Evolutionary conservation across 1,284 basidiomycete species (phyloP), one percentile per base, ranked within the genome.

Genomic region (Papiliotrema laurentii): DNA sequence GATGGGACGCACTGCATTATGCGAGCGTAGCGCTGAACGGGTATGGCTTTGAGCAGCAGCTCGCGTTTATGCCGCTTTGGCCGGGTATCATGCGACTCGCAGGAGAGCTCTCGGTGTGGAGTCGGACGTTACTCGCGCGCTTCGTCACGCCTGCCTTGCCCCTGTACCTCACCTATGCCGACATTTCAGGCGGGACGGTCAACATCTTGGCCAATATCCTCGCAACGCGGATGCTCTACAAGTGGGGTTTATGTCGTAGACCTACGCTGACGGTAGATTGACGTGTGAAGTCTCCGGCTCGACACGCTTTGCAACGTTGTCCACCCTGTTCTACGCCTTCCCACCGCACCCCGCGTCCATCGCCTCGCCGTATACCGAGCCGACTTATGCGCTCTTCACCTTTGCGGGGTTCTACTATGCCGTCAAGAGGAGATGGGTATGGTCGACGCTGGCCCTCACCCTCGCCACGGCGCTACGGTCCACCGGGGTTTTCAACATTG

Each of bases 1-100:
- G 91, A 54, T 97, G 94, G 94, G 94, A 97, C 65, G 79, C 80
- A 2, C 79, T 97, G 51, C 85, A 97, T 72, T 97, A 91, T 68
- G 61, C 75, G 1, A 77, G 80, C 53, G 80, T 89, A 41, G 86
- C 87, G 0, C 45, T 54, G 18, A 57, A 76, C 13, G 72, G 81
- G 10, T 88, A 94, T 68, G 66, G 72, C 4, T 84, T 82, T 68
- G 94, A 97, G 69, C 81, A 96, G 63, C 79, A 88, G 60, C 86
- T 88, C 76, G 94, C 94, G 0, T 97, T 92, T 67, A 81, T 91
- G 55, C 87, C 88, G 2, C 89, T 83, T 1, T 72, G 81, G 41
- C 80, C 86, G 4, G 60, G 75, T 5, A 46, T 86, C 35, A 79
- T 90, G 69, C 76, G 79, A 4, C 3, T 60, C 25, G 59, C 66